Evolutionary conservation across 192 early-diverging fungal genomes (phyloP).

Genomic region (Podila horticola): DNA sequence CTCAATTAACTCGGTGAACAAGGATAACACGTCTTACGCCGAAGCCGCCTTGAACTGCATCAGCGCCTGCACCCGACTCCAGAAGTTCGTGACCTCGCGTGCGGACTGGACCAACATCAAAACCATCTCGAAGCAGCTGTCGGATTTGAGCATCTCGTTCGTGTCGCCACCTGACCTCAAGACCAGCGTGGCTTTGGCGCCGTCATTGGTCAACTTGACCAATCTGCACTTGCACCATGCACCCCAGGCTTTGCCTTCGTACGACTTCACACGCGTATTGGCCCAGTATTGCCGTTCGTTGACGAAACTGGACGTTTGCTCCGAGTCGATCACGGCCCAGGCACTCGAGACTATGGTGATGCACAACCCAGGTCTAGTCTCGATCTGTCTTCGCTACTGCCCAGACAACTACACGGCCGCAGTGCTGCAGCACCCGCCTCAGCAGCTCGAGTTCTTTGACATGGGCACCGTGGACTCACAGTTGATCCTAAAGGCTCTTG

Average conservation of each 20-base stretch:
- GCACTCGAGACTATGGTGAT: conserved; percentile 23
- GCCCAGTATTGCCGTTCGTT: conserved; percentile 44
- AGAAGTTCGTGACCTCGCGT: conserved; percentile 41
- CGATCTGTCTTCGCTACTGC: conserved; percentile 42
- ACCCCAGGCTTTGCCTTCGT: conserved; percentile 30
- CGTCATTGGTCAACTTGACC: conserved; percentile 41
- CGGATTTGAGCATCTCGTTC: conserved; percentile 46
- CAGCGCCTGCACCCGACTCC: conserved; percentile 39
- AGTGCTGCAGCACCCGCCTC: conserved; percentile 37
- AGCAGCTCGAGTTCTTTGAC: conserved; percentile 48
- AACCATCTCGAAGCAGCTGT: conserved; percentile 34
- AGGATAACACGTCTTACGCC: conserved; percentile 38
- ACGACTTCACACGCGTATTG: conserved; percentile 39
- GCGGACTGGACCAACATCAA: conserved; percentile 47
- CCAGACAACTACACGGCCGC: conserved; percentile 34
- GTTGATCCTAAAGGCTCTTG: conserved; percentile 36
- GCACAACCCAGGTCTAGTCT: conserved; percentile 29
- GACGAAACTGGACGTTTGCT: conserved; percentile 31
- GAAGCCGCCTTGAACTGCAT: conserved; percentile 50
- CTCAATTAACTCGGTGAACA: conserved; percentile 22
- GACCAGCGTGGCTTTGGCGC: conserved; percentile 37
- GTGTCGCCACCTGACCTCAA: conserved; percentile 46
- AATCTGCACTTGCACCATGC: conserved; percentile 44
- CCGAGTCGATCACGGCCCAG: conserved; percentile 23
- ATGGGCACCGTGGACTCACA: conserved; percentile 48